Conservation (phyloP, 768 basidiomycete genomes). For the Termitomyces sp. region DNA sequence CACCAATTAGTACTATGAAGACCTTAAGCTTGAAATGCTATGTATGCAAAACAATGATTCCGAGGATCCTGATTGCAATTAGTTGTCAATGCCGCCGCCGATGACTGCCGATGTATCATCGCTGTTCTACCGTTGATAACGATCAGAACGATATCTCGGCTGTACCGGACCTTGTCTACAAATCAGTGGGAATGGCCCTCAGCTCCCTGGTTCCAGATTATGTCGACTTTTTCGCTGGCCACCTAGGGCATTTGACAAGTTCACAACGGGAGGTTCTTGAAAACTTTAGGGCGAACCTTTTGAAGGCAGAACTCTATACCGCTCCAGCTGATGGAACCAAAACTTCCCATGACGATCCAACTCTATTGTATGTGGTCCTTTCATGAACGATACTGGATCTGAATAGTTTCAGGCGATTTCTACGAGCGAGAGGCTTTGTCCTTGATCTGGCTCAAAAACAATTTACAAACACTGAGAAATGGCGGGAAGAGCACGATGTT, state of each 20-base stretch:
- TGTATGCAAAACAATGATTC: background rate
- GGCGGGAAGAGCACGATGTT: slow-evolving; percentile 64
- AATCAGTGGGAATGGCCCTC: slow-evolving; percentile 3
- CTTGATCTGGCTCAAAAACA: slow-evolving; percentile 62
- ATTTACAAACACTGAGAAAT: slow-evolving; percentile 63
- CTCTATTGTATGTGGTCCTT: slow-evolving; percentile 52
- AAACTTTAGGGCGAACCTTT: slow-evolving; percentile 52
- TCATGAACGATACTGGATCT: background rate
- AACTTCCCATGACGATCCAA: slow-evolving; percentile 63
- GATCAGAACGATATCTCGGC: background rate
- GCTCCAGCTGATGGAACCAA: slow-evolving; percentile 26
- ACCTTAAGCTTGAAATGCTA: background rate
- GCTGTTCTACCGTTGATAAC: background rate
- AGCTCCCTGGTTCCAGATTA: background rate
- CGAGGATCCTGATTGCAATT: no score
- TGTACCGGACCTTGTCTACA: background rate
- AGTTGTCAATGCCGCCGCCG: background rate
- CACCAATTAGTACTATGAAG: background rate
- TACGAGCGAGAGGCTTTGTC: slow-evolving; percentile 75
- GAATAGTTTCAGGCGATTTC: slow-evolving; percentile 62
- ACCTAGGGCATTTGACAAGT: slow-evolving; percentile 50
- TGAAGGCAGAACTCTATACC: slow-evolving; percentile 49
- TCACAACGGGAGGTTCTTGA: slow-evolving; percentile 47
- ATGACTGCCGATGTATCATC: background rate
- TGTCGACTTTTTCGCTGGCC: slow-evolving; percentile 36